Percentiles rank a stretch among this genome's conserved stretches.
Evolutionary conservation across 805 yeast genomes (phyloP).

Genomic region (Barnettozyma sp.): DNA sequence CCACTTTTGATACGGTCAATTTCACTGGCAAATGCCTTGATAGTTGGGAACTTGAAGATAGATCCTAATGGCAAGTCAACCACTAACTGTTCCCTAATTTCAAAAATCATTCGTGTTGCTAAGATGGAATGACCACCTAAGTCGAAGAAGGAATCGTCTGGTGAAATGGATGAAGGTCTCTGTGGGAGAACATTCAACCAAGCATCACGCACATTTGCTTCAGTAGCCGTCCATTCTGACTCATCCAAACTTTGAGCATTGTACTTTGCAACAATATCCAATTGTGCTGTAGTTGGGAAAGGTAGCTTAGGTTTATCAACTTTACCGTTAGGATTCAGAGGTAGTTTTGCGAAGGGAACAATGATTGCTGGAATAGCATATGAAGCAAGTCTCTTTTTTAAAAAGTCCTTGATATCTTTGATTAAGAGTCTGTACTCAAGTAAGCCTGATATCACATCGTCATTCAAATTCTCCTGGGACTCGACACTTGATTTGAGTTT

Average conservation of each 20-base stretch:
- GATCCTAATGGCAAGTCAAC: conserved; percentile 86
- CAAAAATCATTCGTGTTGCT: conserved; percentile 95
- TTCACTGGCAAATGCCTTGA: conserved; percentile 68
- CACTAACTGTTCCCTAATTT: conserved; percentile 67
- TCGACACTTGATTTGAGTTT: conserved; percentile 37
- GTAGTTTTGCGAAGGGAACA: conserved; percentile 79
- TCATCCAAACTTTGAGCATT: conserved; percentile 36
- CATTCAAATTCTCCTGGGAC: conserved; percentile 38
- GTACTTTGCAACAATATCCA: conserved; percentile 63
- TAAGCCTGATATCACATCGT: conserved; percentile 71
- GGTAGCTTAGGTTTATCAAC: conserved; percentile 96
- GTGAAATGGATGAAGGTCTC: conserved; percentile 68
- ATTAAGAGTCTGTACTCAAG: conserved; percentile 69
- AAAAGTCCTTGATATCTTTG: conserved; percentile 71
- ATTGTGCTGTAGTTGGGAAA: conserved; percentile 85
- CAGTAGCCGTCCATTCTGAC: conserved; percentile 53
- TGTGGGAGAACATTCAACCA: conserved; percentile 86
- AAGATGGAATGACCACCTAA: conserved; percentile 96
- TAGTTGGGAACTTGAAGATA: conserved; percentile 84
- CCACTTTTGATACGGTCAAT: conserved; percentile 51
- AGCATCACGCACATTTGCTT: conserved; percentile 64
- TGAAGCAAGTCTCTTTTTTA: conserved; percentile 83
- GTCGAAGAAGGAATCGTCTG: conserved; percentile 89
- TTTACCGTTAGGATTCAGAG: conserved; percentile 96
- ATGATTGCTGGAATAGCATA: conserved; percentile 92